Evolutionary conservation across 2,329 filamentous ascomycete genomes (phyloP).

Genomic region (Aspergillus candidus): DNA sequence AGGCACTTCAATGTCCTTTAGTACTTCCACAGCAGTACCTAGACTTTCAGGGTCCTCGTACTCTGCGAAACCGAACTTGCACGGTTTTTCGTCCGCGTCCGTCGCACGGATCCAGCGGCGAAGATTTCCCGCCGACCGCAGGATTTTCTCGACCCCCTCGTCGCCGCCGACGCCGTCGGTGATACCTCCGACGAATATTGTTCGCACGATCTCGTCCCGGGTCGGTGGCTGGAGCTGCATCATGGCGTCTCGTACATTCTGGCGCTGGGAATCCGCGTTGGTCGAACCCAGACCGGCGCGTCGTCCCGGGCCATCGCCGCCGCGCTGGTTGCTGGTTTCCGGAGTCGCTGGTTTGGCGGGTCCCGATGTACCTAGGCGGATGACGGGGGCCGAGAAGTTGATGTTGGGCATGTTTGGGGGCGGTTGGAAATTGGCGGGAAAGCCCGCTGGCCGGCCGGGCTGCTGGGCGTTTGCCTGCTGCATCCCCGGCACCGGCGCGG

Average conservation of each 20-base stretch:
- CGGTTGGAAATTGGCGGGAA: slow-evolving; percentile 79
- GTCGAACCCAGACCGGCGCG: slow-evolving; percentile 56
- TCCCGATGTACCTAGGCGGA: slow-evolving; percentile 75
- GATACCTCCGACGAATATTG: slow-evolving; percentile 83
- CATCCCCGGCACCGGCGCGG: slow-evolving; percentile 70
- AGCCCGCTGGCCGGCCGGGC: slow-evolving; percentile 71
- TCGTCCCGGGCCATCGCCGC: slow-evolving; percentile 40
- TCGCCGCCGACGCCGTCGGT: slow-evolving; percentile 72
- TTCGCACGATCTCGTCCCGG: slow-evolving; percentile 83
- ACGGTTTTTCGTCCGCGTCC: slow-evolving; percentile 72
- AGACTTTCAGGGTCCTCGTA: slow-evolving; percentile 89
- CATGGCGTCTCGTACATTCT: slow-evolving; percentile 61
- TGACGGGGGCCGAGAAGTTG: slow-evolving; percentile 95
- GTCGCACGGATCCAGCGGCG: slow-evolving; percentile 78
- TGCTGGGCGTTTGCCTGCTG: slow-evolving; percentile 67
- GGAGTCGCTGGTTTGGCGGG: slow-evolving; percentile 54
- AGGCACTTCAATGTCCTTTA: slow-evolving; percentile 76
- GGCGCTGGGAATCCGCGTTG: slow-evolving; percentile 60
- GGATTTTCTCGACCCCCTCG: slow-evolving; percentile 69
- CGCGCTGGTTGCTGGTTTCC: slow-evolving; percentile 41
- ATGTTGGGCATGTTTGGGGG: slow-evolving; percentile 93
- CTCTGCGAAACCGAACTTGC: slow-evolving; percentile 90
- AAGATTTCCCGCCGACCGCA: slow-evolving; percentile 70
- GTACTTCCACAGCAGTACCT: slow-evolving; percentile 74
- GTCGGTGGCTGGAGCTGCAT: slow-evolving; percentile 74